Base-by-base conservation (phyloP, 257 asterid species). In the Scutellaria minor region DNA sequence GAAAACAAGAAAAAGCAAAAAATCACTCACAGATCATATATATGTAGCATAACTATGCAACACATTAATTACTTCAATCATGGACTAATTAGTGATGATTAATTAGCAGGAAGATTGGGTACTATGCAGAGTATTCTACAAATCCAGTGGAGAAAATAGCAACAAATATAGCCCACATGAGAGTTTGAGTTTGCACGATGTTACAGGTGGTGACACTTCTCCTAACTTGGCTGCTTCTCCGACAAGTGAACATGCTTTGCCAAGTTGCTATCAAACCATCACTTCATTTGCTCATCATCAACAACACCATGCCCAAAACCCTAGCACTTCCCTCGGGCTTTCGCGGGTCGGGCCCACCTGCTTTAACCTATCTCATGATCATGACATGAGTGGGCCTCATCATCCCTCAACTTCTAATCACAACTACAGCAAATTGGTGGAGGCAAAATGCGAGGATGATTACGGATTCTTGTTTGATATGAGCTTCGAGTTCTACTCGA, bases 91-190 rank as follows among this genome's bases (percentile, higher is more conserved):
- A 24, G 6, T 79, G 50, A 13, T 35, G 2, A 24, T 71, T 79
- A 37, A 24, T 71, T 81, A 37, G 46, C 92, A 92, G 96, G 98
- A 92, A 74, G 96, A 92, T 18, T 92, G 98, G 98, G 98, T 92
- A 6, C 64, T 92, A 24, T 89, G 96, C 74, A 85, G 98, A 84
- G 98, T 92, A 45, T 88, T 92, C 41, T 80, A 92, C 84, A 92
- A 90, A 78, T 75, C 83, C 15, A 86, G 87, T 61, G 55, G 75
- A 41, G 93, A 86, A 68, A 84, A 73, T 15, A 73, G 62, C 75
- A 70, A 70, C 66, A 57, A 53, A 9, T 60, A 53, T 31, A 70
- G 57, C 83, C 75, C 75, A 15, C 62, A 70, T 18, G 18, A 18
- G 18, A 18, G 18, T 18, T 18, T 18, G 39, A 35, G 70, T 13